Conservation (phyloP, 495 filamentous ascomycete species). For the Bryoglossum gracile region DNA sequence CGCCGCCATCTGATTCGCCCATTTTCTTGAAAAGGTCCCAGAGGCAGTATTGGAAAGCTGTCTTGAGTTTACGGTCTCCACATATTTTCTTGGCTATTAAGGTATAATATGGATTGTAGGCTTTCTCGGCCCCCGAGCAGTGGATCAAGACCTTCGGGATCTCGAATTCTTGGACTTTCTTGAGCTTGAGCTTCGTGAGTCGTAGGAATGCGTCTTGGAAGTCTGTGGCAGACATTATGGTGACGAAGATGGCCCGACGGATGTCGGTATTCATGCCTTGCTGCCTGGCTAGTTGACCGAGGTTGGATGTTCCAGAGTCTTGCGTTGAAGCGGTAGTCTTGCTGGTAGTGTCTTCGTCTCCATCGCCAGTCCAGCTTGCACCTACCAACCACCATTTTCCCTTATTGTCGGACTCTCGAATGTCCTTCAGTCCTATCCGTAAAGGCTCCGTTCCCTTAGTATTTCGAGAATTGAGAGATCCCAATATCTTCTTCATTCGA, state of each 20-base stretch:
- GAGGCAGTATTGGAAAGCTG: slow-evolving; percentile 76
- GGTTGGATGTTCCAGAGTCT: slow-evolving; percentile 47
- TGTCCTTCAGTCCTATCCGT: slow-evolving; percentile 70
- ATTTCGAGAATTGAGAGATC: slow-evolving; percentile 59
- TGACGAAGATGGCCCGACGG: slow-evolving; percentile 84
- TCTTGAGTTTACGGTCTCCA: slow-evolving; percentile 59
- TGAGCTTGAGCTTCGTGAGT: slow-evolving; percentile 74
- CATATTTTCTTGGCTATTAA: slow-evolving; percentile 72
- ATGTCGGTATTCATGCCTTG: slow-evolving; percentile 95
- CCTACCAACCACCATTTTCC: slow-evolving; percentile 99
- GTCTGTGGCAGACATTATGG: slow-evolving; percentile 82
- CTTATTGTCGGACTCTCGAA: slow-evolving; percentile 71
- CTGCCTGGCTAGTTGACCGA: slow-evolving; percentile 66
- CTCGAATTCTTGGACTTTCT: slow-evolving; percentile 77
- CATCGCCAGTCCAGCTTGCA: slow-evolving; percentile 64
- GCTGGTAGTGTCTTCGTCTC: slow-evolving; percentile 17
- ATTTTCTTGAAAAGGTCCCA: slow-evolving; percentile 85
- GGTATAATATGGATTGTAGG: slow-evolving; percentile 90
- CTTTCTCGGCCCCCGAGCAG: slow-evolving; percentile 73
- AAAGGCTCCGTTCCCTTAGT: slow-evolving; percentile 75
- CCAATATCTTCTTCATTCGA: slow-evolving; percentile 76
- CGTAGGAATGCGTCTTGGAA: slow-evolving; percentile 74
- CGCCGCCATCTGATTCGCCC: slow-evolving; percentile 62
- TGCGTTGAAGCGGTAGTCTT: slow-evolving; percentile 25
- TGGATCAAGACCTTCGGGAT: slow-evolving; percentile 83